Base-by-base conservation (phyloP, 805 yeast species). In the Candida maesae region DNA sequence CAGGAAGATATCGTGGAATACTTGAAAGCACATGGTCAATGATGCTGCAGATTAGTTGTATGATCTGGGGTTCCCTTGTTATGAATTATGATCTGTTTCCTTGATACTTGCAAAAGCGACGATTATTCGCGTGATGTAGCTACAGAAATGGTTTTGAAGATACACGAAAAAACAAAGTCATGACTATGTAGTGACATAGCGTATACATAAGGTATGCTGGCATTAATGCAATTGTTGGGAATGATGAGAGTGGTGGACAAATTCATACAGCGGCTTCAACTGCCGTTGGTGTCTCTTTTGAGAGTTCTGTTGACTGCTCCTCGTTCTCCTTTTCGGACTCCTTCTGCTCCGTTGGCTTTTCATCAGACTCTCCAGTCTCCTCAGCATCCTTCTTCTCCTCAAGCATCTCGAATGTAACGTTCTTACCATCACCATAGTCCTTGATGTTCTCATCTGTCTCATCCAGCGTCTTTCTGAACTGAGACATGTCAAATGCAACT, bases 401-500 rank as follows among this genome's bases (percentile, higher is more conserved):
- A 20, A 44, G 45, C 10, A 53, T 47, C 13, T 60, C 66, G 44
- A 67, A 68, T 12, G 64, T 56, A 37, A 66, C 60, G 46, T 64
- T 61, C 38, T 59, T 49, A 56, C 87, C 90, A 61, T 83, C 49
- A 44, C 52, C 50, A 33, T 45, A 49, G 21, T 49, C 52, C 42
- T 44, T 49, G 19, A 49, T 73, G 38, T 68, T 70, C 34, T 56
- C 66, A 30, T 59, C 64, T 30, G 63, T 64, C 18, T 62, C 64
- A 16, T 55, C 65, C 38, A 67, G 42, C 7, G 66, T 66, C 41
- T 62, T 56, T 28, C 64, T 63, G 48, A 70, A 70, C 41, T 66
- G 68, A 17, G 70, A 50, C 47, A 70, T 59, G 54, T 70, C 74
- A 61, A 69, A 70, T 15, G 66, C 70, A 7, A 53, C 56, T 33